Evolutionary conservation across 108 stramenopile species (phyloP).

Genomic region (Conticribra weissflogii): DNA sequence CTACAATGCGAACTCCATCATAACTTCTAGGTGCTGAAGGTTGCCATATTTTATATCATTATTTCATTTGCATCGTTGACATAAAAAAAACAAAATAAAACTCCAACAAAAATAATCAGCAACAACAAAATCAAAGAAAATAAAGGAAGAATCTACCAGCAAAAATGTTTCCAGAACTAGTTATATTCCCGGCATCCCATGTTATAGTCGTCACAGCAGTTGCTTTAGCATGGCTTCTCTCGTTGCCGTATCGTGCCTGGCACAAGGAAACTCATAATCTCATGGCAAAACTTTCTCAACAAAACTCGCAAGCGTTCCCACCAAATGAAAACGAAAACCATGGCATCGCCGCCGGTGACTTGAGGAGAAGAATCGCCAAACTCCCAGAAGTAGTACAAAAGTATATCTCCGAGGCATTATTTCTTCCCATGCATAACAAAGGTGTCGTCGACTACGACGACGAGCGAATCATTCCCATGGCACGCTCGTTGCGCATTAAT

Average conservation of each 20-base stretch:
- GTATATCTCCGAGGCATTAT: conserved; percentile 13
- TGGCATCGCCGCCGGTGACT: conserved; percentile 6
- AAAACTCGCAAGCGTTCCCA: not conserved
- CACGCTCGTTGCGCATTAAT: conserved; percentile 13
- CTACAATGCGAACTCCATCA: too few relatives aligned
- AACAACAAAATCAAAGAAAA: too few relatives aligned
- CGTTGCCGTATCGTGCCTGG: conserved; percentile 13
- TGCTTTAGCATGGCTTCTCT: conserved; percentile 16
- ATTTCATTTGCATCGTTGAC: too few relatives aligned
- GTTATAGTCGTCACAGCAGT: conserved; percentile 1
- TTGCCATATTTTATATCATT: too few relatives aligned
- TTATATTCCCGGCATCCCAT: not conserved
- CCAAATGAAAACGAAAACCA: conserved; percentile 11
- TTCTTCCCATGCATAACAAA: not conserved
- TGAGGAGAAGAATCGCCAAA: conserved; percentile 5
- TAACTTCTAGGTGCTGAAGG: too few relatives aligned
- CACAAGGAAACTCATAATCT: conserved; percentile 30
- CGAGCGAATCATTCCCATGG: conserved; percentile 15
- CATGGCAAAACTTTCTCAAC: conserved; percentile 12
- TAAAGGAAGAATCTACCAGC: not conserved
- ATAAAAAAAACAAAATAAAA: not conserved
- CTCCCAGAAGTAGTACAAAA: conserved; percentile 26
- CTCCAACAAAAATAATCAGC: not conserved
- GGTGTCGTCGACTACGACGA: not conserved
- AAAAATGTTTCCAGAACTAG: conserved; percentile 8